A percentile compares a stretch with the other conserved stretches of the same genome.
Evolutionary conservation across 225 moss, liverwort and hornwort genomes (phyloP).

Genomic region (Anthoceros angustus): DNA sequence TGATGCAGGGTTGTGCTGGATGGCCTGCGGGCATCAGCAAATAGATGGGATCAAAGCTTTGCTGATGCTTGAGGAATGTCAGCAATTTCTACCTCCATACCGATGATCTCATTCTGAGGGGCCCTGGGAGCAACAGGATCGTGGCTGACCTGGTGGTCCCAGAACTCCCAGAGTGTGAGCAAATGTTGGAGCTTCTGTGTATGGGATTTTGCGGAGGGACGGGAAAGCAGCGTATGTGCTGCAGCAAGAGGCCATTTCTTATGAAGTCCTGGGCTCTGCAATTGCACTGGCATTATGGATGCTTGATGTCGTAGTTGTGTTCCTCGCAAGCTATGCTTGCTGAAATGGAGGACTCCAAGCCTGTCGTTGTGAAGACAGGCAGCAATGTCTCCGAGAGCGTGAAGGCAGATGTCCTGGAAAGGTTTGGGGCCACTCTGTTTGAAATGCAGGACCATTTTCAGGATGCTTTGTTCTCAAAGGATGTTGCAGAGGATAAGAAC

Average conservation of each 20-base stretch:
- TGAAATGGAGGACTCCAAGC: background rate
- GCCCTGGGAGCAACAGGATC: no score
- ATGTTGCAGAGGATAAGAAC: background rate
- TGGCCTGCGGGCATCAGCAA: no score
- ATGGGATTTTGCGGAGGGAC: background rate
- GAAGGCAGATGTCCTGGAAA: constrained; percentile 4
- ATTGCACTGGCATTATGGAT: background rate
- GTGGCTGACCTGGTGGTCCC: no score
- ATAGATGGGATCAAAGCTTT: no score
- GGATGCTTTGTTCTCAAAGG: background rate
- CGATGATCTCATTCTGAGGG: no score
- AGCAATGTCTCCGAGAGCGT: background rate
- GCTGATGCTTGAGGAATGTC: no score
- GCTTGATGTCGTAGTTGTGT: background rate
- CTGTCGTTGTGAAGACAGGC: background rate
- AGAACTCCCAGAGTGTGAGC: background rate
- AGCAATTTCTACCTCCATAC: no score
- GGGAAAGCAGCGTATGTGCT: background rate
- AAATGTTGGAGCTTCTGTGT: background rate
- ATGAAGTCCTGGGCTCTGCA: background rate
- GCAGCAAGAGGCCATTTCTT: background rate
- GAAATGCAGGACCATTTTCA: constrained; percentile 3
- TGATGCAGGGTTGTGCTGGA: no score
- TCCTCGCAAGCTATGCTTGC: background rate
- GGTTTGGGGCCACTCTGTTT: constrained; percentile 3